A percentile compares a stretch with the other conserved stretches of the same genome.
These are phyloP conservation scores for Solanum arcanum DNA, from an alignment of 257 asterid species.

Conservation along the genomic window DNA sequence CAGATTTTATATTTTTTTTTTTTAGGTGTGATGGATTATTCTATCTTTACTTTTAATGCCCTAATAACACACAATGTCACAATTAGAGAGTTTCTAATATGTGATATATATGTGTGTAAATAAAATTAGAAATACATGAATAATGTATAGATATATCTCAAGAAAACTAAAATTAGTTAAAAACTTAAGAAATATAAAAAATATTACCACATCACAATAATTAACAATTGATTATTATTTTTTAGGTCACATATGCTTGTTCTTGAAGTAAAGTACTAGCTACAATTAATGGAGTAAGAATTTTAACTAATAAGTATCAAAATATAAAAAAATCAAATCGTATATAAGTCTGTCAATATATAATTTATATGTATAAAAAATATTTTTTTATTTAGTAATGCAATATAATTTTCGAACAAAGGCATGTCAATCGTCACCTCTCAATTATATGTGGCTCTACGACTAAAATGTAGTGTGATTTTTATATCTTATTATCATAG, in stretches of 20 bases:
- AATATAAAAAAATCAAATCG: too few species aligned
- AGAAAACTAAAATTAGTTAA: neutral
- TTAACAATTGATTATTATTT: neutral
- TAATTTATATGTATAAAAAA: too few species aligned
- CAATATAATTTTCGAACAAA: too few species aligned
- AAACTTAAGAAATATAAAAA: neutral
- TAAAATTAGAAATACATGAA: neutral
- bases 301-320: too few species aligned
- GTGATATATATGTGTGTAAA: neutral
- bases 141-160: neutral
- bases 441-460: too few species aligned
- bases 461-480: neutral
- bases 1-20: neutral
- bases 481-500: neutral
- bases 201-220: neutral
- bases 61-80: neutral
- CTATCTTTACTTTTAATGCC: neutral
- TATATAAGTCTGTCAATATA: too few species aligned
- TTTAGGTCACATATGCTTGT: neutral
- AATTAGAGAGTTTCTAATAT: neutral
- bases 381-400: too few species aligned
- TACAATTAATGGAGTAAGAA: too few species aligned
- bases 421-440: too few species aligned
- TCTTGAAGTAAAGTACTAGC: neutral
- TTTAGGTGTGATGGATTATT: neutral